Percentiles rank a stretch among this genome's conserved stretches.
Evolutionary conservation across 2,329 filamentous ascomycete genomes (phyloP).

Genomic region (Elsinoe necatrix): DNA sequence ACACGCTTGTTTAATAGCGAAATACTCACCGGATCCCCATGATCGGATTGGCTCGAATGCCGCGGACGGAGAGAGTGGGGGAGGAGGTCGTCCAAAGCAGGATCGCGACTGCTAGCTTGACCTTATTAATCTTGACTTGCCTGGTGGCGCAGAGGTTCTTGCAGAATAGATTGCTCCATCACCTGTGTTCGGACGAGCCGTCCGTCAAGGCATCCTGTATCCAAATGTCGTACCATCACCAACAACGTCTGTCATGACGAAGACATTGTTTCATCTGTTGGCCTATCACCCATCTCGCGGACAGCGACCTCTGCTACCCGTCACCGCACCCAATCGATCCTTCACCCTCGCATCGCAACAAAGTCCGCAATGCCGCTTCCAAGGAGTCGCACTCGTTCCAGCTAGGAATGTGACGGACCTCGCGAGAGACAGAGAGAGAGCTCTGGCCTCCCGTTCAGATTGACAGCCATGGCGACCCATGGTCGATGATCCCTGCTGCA

Average conservation of each 20-base stretch:
- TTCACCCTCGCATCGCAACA: not conserved
- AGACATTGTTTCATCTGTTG: not conserved
- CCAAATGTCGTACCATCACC: not conserved
- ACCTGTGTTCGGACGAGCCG: not conserved
- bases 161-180: constrained; percentile 5
- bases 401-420: constrained; percentile 6
- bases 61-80: constrained; percentile 1
- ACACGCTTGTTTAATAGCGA: not conserved
- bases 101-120: not conserved
- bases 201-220: not conserved
- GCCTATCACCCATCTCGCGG: not conserved
- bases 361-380: too few species aligned
- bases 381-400: not conserved
- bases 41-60: not conserved
- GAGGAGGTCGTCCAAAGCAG: not conserved
- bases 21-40: not conserved
- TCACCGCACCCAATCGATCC: constrained; percentile 7
- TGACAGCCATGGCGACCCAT: not conserved
- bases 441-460: constrained; percentile 12
- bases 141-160: not conserved
- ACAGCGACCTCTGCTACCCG: not conserved
- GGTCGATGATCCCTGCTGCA: constrained; percentile 3
- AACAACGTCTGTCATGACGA: not conserved
- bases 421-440: not conserved
- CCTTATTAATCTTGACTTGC: not conserved